Evolutionary conservation across 1,284 basidiomycete species (phyloP).

Genomic region (Heimioporus retisporus): DNA sequence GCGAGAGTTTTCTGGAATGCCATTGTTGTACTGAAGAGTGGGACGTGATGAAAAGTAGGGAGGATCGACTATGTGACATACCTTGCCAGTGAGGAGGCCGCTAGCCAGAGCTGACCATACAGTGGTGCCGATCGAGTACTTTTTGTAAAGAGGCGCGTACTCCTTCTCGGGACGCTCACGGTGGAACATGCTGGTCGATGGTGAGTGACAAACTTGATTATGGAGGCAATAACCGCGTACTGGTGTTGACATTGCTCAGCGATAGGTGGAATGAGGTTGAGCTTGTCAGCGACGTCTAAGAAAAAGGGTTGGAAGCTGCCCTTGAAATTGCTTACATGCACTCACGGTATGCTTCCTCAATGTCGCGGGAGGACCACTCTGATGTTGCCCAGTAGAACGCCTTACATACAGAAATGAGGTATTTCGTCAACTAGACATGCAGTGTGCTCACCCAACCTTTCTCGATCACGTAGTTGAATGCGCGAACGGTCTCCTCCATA

Average conservation of each 20-base stretch:
- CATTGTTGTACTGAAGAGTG: slow-evolving; percentile 46
- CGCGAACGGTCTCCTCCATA: slow-evolving; percentile 61
- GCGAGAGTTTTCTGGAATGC: slow-evolving; percentile 65
- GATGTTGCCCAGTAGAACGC: slow-evolving; percentile 65
- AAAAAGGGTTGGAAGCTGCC: background rate
- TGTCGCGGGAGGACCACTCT: slow-evolving; percentile 68
- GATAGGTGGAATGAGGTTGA: slow-evolving; percentile 67
- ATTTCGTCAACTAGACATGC: background rate
- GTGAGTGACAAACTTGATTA: slow-evolving; percentile 3
- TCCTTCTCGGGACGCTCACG: slow-evolving; percentile 69
- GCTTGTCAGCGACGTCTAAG: slow-evolving; percentile 61
- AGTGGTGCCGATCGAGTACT: slow-evolving; percentile 56
- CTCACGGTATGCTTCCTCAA: slow-evolving; percentile 61
- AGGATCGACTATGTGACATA: slow-evolving; percentile 10
- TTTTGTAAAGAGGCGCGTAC: slow-evolving; percentile 57
- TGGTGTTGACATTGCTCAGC: slow-evolving; percentile 70
- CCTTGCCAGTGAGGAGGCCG: slow-evolving; percentile 64
- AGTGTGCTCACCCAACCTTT: slow-evolving; percentile 46
- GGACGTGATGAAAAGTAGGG: background rate
- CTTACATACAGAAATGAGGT: slow-evolving; percentile 23
- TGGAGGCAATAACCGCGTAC: slow-evolving; percentile 30
- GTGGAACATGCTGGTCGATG: slow-evolving; percentile 50
- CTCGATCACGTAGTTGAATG: slow-evolving; percentile 56
- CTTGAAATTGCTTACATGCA: slow-evolving; percentile 5
- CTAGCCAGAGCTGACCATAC: slow-evolving; percentile 73